Evolutionary conservation across 2,329 filamentous ascomycete genomes (phyloP).

Genomic region (Intubia oerlemansii): DNA sequence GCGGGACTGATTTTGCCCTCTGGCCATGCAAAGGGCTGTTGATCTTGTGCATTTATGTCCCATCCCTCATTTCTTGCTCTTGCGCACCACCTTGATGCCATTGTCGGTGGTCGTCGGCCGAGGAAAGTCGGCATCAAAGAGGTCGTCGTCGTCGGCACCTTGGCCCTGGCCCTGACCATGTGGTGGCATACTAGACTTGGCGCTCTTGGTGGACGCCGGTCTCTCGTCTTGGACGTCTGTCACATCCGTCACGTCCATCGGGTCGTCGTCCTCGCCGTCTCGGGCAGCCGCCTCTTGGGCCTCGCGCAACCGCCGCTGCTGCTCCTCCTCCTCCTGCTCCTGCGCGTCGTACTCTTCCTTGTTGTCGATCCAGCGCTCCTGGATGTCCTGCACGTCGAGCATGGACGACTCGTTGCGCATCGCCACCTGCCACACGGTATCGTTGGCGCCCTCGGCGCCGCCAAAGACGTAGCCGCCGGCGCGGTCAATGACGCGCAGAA

Average conservation of each 20-base stretch:
- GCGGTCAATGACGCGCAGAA: constrained; percentile 74
- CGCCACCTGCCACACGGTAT: constrained; percentile 91
- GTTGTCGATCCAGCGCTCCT: constrained; percentile 86
- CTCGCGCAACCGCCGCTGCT: constrained; percentile 40
- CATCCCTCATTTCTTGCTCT: constrained; percentile 21
- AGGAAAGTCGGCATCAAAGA: constrained; percentile 7
- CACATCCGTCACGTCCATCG: too few species aligned
- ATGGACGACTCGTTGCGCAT: constrained; percentile 57
- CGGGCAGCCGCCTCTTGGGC: constrained; percentile 10
- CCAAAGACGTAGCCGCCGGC: constrained; percentile 89
- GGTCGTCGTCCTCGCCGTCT: constrained; percentile 12
- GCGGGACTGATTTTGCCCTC: constrained; percentile 1
- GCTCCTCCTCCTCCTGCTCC: constrained; percentile 55
- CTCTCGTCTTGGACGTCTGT: too few species aligned
- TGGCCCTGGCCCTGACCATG: not conserved
- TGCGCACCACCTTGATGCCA: constrained; percentile 53
- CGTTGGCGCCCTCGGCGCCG: constrained; percentile 73
- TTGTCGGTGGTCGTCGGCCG: constrained; percentile 13
- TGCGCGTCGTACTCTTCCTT: constrained; percentile 72
- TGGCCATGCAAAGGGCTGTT: too few species aligned
- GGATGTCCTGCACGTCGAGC: constrained; percentile 73
- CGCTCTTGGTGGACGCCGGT: too few species aligned
- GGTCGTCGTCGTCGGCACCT: constrained; percentile 19
- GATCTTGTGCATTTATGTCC: not conserved
- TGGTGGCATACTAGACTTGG: too few species aligned